These are phyloP conservation scores for Coprinellus micaceus DNA, from an alignment of 768 basidiomycete species.

Conservation along the genomic window DNA sequence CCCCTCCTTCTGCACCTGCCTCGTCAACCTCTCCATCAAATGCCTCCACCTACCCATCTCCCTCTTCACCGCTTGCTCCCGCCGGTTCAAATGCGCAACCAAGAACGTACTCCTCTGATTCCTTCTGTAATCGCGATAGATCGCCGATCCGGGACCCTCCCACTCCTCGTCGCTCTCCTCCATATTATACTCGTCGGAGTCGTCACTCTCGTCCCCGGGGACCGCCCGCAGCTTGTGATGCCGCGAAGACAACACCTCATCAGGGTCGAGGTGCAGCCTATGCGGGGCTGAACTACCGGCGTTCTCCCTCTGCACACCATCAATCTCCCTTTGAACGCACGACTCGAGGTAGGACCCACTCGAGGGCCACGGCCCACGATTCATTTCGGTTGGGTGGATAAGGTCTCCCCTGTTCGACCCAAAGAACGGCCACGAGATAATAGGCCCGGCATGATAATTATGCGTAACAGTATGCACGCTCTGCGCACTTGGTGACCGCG, in stretches of 20 bases:
- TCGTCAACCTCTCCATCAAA: constrained; percentile 59
- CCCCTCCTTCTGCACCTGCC: constrained; percentile 24
- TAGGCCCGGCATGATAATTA: constrained; percentile 68
- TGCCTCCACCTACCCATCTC: constrained; percentile 73
- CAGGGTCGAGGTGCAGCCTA: constrained; percentile 74
- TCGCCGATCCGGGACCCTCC: constrained; percentile 71
- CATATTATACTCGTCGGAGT: constrained; percentile 74
- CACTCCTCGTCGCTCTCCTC: constrained; percentile 79
- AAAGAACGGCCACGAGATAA: constrained; percentile 90
- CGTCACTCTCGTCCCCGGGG: constrained; percentile 71
- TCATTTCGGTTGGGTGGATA: constrained; percentile 59
- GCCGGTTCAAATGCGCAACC: constrained; percentile 60
- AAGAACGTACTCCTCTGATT: constrained; percentile 80
- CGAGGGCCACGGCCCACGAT: constrained; percentile 76
- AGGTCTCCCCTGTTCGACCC: constrained; percentile 78
- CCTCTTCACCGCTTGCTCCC: constrained; percentile 58
- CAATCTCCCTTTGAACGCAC: constrained; percentile 68
- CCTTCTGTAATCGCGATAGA: constrained; percentile 81
- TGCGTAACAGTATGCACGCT: constrained; percentile 17
- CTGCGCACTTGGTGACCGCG: constrained; percentile 16
- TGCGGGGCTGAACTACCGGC: constrained; percentile 77
- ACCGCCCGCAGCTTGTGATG: constrained; percentile 67
- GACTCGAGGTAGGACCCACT: constrained; percentile 59
- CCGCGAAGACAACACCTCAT: constrained; percentile 65
- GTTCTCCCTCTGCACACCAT: constrained; percentile 70